These are phyloP conservation scores for Metschnikowia noctiluminum DNA, from an alignment of 805 yeast genomes.

Conservation along the genomic window DNA sequence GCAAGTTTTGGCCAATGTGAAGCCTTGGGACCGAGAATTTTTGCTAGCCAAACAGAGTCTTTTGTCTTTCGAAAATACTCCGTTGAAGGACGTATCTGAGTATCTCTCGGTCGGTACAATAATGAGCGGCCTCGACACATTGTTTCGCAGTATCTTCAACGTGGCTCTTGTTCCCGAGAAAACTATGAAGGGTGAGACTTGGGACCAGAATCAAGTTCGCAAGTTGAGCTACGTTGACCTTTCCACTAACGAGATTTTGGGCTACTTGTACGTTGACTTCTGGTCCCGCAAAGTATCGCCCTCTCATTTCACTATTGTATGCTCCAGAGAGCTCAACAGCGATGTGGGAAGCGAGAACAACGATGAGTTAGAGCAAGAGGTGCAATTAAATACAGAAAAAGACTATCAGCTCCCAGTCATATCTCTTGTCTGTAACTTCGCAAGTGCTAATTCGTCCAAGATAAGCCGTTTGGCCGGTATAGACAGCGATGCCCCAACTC, in stretches of 20 bases:
- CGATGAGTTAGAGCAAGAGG: slow-evolving; percentile 22
- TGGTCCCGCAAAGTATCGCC: slow-evolving; percentile 80
- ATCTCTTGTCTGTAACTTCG: slow-evolving; percentile 82
- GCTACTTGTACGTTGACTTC: slow-evolving; percentile 83
- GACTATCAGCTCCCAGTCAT: slow-evolving; percentile 84
- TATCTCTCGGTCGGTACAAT: slow-evolving; percentile 85
- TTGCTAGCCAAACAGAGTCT: slow-evolving; percentile 23
- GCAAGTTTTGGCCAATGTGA: slow-evolving; percentile 45
- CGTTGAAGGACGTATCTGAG: slow-evolving; percentile 49
- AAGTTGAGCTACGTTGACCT: slow-evolving; percentile 68
- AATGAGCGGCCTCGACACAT: slow-evolving; percentile 71
- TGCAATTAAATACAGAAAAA: slow-evolving; percentile 42
- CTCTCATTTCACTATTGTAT: slow-evolving; percentile 93
- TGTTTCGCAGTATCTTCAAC: slow-evolving; percentile 73
- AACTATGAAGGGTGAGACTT: slow-evolving; percentile 70
- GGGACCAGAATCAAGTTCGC: slow-evolving; percentile 78
- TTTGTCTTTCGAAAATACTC: slow-evolving; percentile 25
- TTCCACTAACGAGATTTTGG: slow-evolving; percentile 55
- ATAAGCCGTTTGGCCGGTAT: slow-evolving; percentile 29
- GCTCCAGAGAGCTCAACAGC: slow-evolving; percentile 73
- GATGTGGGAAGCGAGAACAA: slow-evolving; percentile 31
- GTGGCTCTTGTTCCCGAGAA: slow-evolving; percentile 67
- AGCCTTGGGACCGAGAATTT: slow-evolving; percentile 93
- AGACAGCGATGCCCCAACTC: slow-evolving; percentile 39
- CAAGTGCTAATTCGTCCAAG: slow-evolving; percentile 4